Conservation (phyloP, 2,329 filamentous ascomycete species). For the Botryotinia calthae region DNA sequence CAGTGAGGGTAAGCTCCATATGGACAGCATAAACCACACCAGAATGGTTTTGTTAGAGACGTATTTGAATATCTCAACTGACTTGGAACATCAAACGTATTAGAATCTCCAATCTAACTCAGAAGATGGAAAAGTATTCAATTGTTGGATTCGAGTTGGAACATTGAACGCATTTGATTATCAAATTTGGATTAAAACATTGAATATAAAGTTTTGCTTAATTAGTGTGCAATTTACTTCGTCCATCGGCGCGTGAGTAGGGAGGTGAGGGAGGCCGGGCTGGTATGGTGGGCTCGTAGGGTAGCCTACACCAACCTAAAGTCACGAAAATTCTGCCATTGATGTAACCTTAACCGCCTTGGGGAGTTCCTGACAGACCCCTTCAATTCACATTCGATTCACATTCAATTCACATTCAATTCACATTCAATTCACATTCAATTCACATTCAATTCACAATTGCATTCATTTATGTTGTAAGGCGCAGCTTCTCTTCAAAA, state of each 20-base stretch:
- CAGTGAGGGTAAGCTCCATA: not conserved
- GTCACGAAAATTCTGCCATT: conserved; percentile 1
- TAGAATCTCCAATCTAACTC: not conserved
- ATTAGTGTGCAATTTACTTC: not conserved
- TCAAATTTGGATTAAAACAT: not conserved
- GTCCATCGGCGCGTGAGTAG: not conserved
- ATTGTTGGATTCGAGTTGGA: not conserved
- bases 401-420: not conserved
- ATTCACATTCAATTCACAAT: too few species aligned
- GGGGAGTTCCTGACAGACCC: not conserved
- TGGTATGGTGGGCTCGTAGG: not conserved
- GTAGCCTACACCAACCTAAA: not conserved
- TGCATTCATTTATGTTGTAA: not conserved
- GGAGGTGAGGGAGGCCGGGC: not conserved
- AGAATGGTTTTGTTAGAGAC: not conserved
- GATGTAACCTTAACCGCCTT: not conserved
- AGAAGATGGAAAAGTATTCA: not conserved
- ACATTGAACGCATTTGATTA: not conserved
- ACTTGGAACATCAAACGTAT: not conserved
- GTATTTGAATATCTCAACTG: not conserved
- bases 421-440: not conserved
- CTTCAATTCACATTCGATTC: not conserved
- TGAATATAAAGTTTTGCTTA: conserved; percentile 2
- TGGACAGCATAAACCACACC: not conserved
- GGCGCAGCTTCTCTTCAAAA: not conserved